Evolutionary conservation across 2,329 filamentous ascomycete species (phyloP), one percentile per base, ranked within the genome.

Genomic region (Dendryphion nanum): DNA sequence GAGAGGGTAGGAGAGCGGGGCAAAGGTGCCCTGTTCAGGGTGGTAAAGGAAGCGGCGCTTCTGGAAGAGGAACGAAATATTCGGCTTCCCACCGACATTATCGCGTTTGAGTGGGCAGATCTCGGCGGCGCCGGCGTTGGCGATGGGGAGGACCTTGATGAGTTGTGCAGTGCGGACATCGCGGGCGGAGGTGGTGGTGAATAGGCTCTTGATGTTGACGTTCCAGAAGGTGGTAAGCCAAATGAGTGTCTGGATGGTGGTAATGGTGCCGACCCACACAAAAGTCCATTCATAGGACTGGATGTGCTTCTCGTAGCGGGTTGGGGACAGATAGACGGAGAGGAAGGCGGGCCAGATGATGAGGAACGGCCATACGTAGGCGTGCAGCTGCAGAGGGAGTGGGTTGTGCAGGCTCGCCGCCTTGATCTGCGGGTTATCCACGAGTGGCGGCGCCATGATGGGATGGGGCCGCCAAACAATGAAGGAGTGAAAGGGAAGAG

Each of bases 181-280:
- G 43, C 76, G 78, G 38, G 84, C 86, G 50, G 77, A 79, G 38
- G 76, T 83, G 1, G 90, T 81, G 10, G 86, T 97, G 67, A 97
- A 95, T 44, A 83, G 69, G 16, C 85, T 85, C 59, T 83, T 81
- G 47, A 97, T 73, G 61, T 90, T 83, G 64, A 98, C 89, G 61
- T 88, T 97, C 93, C 93, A 98, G 72, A 97, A 89, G 32, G 93
- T 98, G 72, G 86, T 91, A 45, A 98, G 78, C 91, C 93, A 98
- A 53, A 89, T 72, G 48, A 98, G 77, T 48, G 87, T 83, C 73
- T 98, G 94, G 40, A 85, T 60, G 8, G 90, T 95, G 64, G 94
- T 76, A 62, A 98, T 96, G 51, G 82, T 78, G 57, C 86, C 91
- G 50, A 85, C 80, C 83, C 88, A 98, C 47, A 98, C 88, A 64